phyloP scores from a whole-genome alignment of 2,329 filamentous ascomycete species.

The Penicillium aurantiogriseum region DNA sequence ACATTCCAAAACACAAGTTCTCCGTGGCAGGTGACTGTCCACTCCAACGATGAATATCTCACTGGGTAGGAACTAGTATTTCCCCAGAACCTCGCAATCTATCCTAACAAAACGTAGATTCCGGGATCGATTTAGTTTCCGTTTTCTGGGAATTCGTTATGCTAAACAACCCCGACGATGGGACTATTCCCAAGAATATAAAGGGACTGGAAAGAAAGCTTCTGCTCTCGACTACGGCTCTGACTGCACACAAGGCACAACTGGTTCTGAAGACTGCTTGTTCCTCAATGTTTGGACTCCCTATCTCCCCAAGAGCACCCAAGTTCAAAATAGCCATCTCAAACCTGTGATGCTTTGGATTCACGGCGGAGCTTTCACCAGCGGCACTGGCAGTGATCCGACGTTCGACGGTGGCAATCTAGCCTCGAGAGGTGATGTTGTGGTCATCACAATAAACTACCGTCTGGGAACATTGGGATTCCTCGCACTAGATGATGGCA shows the following conservation, averaged over 20 bases:
- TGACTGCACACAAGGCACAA: conserved; percentile 44
- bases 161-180: conserved; percentile 44
- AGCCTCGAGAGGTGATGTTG: conserved; percentile 58
- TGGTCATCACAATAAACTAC: conserved; percentile 62
- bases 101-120: conserved; percentile 33
- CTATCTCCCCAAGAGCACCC: conserved; percentile 37
- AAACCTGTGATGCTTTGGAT: conserved; percentile 54
- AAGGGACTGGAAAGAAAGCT: conserved; percentile 45
- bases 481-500: conserved; percentile 56
- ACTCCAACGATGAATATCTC: conserved; percentile 19
- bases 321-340: conserved; percentile 38
- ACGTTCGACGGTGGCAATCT: conserved; percentile 55
- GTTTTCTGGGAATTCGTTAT: conserved; percentile 50
- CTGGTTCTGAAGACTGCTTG: conserved; percentile 49
- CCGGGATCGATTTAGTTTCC: conserved; percentile 54
- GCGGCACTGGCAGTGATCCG: conserved; percentile 43
- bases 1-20: conserved; percentile 12
- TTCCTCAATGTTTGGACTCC: conserved; percentile 47
- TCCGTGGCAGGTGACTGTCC: conserved; percentile 18
- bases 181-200: conserved; percentile 50
- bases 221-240: conserved; percentile 40
- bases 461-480: conserved; percentile 59
- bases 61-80: conserved; percentile 14
- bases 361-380: conserved; percentile 57
- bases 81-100: too few species aligned